phyloP scores from a whole-genome alignment of 805 yeast genomes.

The Metschnikowia anglica region DNA sequence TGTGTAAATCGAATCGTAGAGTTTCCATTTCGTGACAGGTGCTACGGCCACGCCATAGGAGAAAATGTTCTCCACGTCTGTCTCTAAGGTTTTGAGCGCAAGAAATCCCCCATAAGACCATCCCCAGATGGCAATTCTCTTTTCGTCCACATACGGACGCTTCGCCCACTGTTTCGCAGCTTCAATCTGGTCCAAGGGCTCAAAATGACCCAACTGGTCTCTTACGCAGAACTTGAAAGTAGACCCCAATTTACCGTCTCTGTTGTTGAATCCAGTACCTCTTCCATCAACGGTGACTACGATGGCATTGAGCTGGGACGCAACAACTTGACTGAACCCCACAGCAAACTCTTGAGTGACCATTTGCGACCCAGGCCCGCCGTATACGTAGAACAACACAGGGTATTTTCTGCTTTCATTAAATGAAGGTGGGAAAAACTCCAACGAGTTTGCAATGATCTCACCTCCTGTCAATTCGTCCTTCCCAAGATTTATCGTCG shows the following conservation, averaged over 20 bases:
- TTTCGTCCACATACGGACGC: slow-evolving; percentile 62
- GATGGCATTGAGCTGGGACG: slow-evolving; percentile 75
- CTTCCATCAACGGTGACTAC: slow-evolving; percentile 96
- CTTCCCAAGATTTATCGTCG: slow-evolving; percentile 52
- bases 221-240: slow-evolving; percentile 74
- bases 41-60: slow-evolving; percentile 94
- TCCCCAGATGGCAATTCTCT: slow-evolving; percentile 87
- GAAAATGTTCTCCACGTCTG: slow-evolving; percentile 63
- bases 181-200: slow-evolving; percentile 80
- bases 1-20: slow-evolving; percentile 90
- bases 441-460: slow-evolving; percentile 61
- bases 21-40: slow-evolving; percentile 93
- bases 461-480: slow-evolving; percentile 48
- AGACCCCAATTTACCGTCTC: slow-evolving; percentile 42
- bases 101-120: slow-evolving; percentile 98
- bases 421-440: slow-evolving; percentile 75
- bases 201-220: slow-evolving; percentile 77
- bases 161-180: slow-evolving; percentile 75
- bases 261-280: slow-evolving; percentile 90
- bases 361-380: slow-evolving; percentile 92
- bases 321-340: slow-evolving; percentile 69
- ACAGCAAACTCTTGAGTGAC: slow-evolving; percentile 63
- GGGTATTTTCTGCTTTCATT: slow-evolving; percentile 68
- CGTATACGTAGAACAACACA: slow-evolving; percentile 84
- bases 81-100: slow-evolving; percentile 85